phyloP scores from a whole-genome alignment of 192 early-diverging fungal species.

The Mortierella claussenii region DNA sequence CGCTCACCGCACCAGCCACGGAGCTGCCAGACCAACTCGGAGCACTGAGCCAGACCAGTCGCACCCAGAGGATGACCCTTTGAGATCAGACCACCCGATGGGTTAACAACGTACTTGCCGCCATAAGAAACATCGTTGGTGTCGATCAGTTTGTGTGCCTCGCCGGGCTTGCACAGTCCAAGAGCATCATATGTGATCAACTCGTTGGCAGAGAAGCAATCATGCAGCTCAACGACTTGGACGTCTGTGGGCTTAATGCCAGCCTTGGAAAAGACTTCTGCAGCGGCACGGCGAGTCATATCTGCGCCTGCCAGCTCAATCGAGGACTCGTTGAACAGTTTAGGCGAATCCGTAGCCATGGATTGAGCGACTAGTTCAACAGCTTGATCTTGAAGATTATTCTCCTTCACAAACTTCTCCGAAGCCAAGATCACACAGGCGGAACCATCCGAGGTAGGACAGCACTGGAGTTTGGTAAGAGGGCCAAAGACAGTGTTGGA shows the following conservation, averaged over 20 bases:
- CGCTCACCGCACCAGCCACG: conserved; percentile 73
- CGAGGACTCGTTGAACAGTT: conserved; percentile 59
- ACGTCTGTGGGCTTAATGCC: conserved; percentile 70
- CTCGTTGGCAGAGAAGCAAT: conserved; percentile 83
- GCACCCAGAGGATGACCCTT: conserved; percentile 84
- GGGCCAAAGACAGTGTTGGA: conserved; percentile 76
- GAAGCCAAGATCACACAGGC: conserved; percentile 73
- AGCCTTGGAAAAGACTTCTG: conserved; percentile 63
- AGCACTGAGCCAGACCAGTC: conserved; percentile 81
- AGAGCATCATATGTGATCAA: conserved; percentile 81
- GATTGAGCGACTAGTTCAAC: conserved; percentile 74
- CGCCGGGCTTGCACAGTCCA: conserved; percentile 69
- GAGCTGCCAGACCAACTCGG: conserved; percentile 70
- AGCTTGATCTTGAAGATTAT: conserved; percentile 70
- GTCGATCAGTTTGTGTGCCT: conserved; percentile 72
- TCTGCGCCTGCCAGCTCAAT: conserved; percentile 73
- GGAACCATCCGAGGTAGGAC: conserved; percentile 79
- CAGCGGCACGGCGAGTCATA: conserved; percentile 76
- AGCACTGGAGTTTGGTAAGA: conserved; percentile 79
- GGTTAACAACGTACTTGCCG: conserved; percentile 76
- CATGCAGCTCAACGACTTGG: conserved; percentile 78
- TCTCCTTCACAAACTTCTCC: conserved; percentile 70
- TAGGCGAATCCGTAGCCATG: conserved; percentile 79
- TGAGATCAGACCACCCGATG: conserved; percentile 78
- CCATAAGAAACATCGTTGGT: conserved; percentile 66